These are phyloP conservation scores for Rhododendron molle DNA, from an alignment of 148 eudicot species.

Conservation along the genomic window DNA sequence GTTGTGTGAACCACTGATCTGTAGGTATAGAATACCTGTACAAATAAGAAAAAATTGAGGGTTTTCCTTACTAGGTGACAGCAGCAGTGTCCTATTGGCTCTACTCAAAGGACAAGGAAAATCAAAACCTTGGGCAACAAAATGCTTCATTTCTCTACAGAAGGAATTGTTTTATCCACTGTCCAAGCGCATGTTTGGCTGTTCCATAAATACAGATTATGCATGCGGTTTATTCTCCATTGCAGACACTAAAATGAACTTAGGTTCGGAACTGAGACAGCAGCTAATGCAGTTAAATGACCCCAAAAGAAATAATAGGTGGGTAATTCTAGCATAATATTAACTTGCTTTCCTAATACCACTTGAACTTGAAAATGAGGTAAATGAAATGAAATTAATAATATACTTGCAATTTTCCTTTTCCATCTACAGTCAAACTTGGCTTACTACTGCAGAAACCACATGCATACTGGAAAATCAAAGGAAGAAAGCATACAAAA, in stretches of 20 bases:
- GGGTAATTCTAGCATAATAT: neutral
- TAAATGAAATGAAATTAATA: neutral
- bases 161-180: neutral
- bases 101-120: neutral
- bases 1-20: neutral
- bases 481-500: neutral
- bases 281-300: constrained; percentile 2
- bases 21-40: neutral
- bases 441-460: neutral
- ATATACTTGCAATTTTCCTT: neutral
- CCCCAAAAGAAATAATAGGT: neutral
- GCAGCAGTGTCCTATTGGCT: neutral
- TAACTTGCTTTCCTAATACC: neutral
- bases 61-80: neutral
- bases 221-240: neutral
- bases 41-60: neutral
- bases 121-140: neutral
- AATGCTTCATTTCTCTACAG: neutral
- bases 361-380: neutral
- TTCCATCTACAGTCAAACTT: constrained; percentile 6
- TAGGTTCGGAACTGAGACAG: neutral
- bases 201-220: neutral
- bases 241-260: neutral
- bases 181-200: neutral
- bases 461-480: neutral